Evolutionary conservation across 2,329 filamentous ascomycete genomes (phyloP), one percentile per base, ranked within the genome.

Genomic region (Ceratocystis harringtonii): DNA sequence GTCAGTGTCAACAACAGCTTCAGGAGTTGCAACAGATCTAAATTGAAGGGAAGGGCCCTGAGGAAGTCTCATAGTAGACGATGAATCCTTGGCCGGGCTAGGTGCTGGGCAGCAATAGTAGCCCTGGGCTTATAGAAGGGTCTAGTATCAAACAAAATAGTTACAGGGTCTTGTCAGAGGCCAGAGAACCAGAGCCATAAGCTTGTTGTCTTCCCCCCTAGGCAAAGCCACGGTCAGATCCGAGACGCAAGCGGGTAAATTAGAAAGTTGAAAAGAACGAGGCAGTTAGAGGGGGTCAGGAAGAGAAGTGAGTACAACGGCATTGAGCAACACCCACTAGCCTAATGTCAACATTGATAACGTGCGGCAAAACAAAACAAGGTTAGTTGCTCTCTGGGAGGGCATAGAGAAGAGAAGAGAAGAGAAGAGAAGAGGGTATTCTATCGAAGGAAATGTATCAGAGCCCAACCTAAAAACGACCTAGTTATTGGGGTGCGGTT

Each of bases 311-410:
- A 12, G 17, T 30, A 57, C n/a, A 57, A 32, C 25, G 52, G 15
- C 12, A 17, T 28, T 57, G 17, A 57, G 22, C 17, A 15, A 5
- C 22, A 30, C 52, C 3, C 36, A 15, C 25, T 32, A 57, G 52
- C 30, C 22, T 5, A 32, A 57, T n/a, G 22, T 32, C 52, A 57
- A 57, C 15, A 57, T 17, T 4, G n/a, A 57, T 28, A 57, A 57
- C 52, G 52, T 57, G 22, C 5, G 52, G 52, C 52, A n/a, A 57
- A 57, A 57, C 52, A 57, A 57, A 57, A 57, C 52, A 57, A 57
- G 52, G 7, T 30, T 55, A 30, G 50, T 19, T 55, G 25, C 19
- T 55, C 5, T 55, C 12, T 41, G 36, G 36, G 36, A 12, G 36
- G 36, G 36, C 12, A 3, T 41, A 41, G 36, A 41, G 36, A 12